Percentiles rank a stretch among this genome's conserved stretches.
Conservation (phyloP, 306 rosid species). For the Vigna trinervia region DNA sequence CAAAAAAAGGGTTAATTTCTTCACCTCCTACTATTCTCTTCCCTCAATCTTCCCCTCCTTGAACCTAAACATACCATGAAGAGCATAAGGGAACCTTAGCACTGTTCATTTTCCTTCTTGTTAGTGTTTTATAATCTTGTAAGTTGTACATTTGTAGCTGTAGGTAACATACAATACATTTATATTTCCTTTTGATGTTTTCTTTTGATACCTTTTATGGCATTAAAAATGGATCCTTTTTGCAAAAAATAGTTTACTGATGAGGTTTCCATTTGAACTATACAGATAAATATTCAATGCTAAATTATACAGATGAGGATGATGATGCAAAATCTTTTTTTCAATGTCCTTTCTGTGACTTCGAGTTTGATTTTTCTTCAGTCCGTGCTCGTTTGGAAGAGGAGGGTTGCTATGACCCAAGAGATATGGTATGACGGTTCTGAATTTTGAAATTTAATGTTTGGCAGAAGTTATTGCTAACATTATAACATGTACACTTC, state of each 20-base stretch:
- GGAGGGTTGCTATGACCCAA: constrained; percentile 60
- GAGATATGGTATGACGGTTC: constrained; percentile 61
- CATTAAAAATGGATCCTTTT: constrained; percentile 28
- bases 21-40: neutral
- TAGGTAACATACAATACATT: constrained; percentile 9
- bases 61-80: neutral
- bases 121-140: constrained; percentile 5
- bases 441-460: constrained; percentile 5
- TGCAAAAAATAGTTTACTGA: constrained; percentile 34
- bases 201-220: constrained; percentile 39
- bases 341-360: constrained; percentile 73
- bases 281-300: constrained; percentile 47
- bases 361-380: constrained; percentile 61
- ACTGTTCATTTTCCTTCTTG: constrained; percentile 18
- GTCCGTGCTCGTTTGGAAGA: constrained; percentile 64
- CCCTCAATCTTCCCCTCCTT: neutral
- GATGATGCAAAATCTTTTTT: constrained; percentile 60
- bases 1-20: neutral
- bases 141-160: neutral
- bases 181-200: constrained; percentile 22
- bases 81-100: neutral
- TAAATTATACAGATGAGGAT: constrained; percentile 60
- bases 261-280: constrained; percentile 16
- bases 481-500: neutral
- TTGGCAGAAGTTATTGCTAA: constrained; percentile 8